Evolutionary conservation across 441 rosid species (phyloP), one percentile per base, ranked within the genome.

Genomic region (Arabidopsis hybrid): DNA sequence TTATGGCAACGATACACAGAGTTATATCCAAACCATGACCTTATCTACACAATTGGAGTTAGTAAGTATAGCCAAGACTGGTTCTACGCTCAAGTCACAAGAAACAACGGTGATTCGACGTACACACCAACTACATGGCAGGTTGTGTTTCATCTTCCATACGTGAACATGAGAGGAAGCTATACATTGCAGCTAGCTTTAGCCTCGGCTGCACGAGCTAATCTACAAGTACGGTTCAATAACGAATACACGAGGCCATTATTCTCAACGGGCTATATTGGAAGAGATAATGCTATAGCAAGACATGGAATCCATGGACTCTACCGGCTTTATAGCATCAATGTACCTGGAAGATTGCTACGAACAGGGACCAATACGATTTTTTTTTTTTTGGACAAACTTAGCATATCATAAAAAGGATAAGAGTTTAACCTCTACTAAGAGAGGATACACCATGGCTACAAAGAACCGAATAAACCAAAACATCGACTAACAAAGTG

Each of bases 221-320:
- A 80, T 18, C 32, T 92, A 50, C 81, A 90, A 84, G 97, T 92
- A 21, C 82, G 84, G 68, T 36, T 83, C 79, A 85, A 88, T 32
- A 12, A 71, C 13, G 65, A 56, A 12, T 2, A 58, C 13, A 40
- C 65, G 1, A 35, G 6, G 16, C 79, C 88, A 2, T 12, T 60
- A 0, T 84, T 84, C 49, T 43, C 86, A 0, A 82, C 87, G 3
- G 75, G 78, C 1, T 21, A 18, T 34, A 74, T 88, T 1, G 88
- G 92, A 17, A 69, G 5, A 50, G 90, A 88, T 49, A 88, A 88
- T 46, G 88, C 81, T 7, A 82, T 84, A 2, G 86, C 90, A 7
- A 83, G 92, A 60, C 90, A 86, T 67, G 90, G 92, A n/a, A 84
- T 88, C 40, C 92, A 88, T 47, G 88, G 92, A 38, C 38, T 80